phyloP scores from a whole-genome alignment of 257 asterid species.

The Nemophila menziesii region DNA sequence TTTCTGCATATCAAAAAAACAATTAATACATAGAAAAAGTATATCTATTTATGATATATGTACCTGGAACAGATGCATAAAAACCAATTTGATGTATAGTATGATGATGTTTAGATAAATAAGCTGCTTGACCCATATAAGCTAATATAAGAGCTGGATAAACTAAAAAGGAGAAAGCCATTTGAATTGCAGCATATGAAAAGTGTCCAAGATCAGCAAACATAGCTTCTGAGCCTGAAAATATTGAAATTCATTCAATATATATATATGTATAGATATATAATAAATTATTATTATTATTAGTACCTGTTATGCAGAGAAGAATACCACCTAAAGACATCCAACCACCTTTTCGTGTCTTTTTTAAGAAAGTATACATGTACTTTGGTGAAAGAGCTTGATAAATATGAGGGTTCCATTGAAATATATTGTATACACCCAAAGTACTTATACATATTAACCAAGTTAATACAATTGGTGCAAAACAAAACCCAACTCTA shows the following conservation, averaged over 20 bases:
- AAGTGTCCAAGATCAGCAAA: constrained; percentile 98
- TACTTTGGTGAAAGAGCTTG: constrained; percentile 83
- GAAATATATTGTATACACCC: constrained; percentile 69
- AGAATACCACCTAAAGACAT: constrained; percentile 97
- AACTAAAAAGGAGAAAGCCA: constrained; percentile 90
- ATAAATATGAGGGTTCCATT: constrained; percentile 81
- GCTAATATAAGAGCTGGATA: constrained; percentile 89
- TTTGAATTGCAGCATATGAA: constrained; percentile 87
- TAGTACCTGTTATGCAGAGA: constrained; percentile 85
- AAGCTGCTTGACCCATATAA: constrained; percentile 99
- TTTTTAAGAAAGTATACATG: constrained; percentile 77
- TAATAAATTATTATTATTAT: background rate
- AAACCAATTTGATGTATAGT: constrained; percentile 63
- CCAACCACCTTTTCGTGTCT: constrained; percentile 97
- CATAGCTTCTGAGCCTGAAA: constrained; percentile 96
- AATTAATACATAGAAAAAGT: background rate
- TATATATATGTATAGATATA: too few species aligned
- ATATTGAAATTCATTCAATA: background rate
- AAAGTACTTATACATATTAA: constrained; percentile 72
- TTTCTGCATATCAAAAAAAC: constrained; percentile 25
- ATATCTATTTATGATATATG: background rate
- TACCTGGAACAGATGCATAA: constrained; percentile 95
- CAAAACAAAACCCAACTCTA: constrained; percentile 72
- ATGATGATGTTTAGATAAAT: constrained; percentile 71
- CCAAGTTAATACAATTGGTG: constrained; percentile 78